Evolutionary conservation across 257 asterid genomes (phyloP).

Genomic region (Solanum etuberosum): DNA sequence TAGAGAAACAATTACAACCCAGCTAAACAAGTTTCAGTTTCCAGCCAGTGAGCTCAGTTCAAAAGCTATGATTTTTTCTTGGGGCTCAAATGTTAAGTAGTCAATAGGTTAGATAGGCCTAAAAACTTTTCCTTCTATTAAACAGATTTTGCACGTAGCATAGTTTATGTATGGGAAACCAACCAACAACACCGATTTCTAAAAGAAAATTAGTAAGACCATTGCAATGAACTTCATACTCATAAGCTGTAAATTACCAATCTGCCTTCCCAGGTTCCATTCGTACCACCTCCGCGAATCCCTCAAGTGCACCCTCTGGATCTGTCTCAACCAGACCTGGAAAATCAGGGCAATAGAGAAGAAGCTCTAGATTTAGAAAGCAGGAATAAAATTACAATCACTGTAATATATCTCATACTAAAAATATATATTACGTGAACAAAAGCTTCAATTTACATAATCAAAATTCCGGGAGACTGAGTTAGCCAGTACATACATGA

Average conservation of each 20-base stretch:
- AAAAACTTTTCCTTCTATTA: neutral
- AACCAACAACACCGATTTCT: neutral
- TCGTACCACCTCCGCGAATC: constrained; percentile 73
- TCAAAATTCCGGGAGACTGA: neutral
- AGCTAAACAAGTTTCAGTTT: neutral
- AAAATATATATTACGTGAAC: neutral
- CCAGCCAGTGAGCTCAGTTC: neutral
- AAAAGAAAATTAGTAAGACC: neutral
- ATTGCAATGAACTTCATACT: neutral
- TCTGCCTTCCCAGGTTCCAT: constrained; percentile 97
- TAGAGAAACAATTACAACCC: neutral
- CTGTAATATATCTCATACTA: neutral
- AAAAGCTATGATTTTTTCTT: neutral
- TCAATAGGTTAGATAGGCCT: neutral
- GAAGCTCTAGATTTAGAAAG: neutral
- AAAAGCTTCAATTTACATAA: neutral
- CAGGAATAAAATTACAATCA: neutral
- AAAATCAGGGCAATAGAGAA: neutral
- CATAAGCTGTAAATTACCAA: constrained; percentile 34
- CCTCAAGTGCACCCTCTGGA: constrained; percentile 87
- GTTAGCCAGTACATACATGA: neutral
- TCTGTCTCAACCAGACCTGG: constrained; percentile 81
- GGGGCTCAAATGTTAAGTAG: neutral
- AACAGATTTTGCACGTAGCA: neutral
- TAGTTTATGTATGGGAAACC: neutral